Percentiles rank a stretch among this genome's conserved stretches.
phyloP scores from a whole-genome alignment of 306 rosid species.

The Calophaca sinica region DNA sequence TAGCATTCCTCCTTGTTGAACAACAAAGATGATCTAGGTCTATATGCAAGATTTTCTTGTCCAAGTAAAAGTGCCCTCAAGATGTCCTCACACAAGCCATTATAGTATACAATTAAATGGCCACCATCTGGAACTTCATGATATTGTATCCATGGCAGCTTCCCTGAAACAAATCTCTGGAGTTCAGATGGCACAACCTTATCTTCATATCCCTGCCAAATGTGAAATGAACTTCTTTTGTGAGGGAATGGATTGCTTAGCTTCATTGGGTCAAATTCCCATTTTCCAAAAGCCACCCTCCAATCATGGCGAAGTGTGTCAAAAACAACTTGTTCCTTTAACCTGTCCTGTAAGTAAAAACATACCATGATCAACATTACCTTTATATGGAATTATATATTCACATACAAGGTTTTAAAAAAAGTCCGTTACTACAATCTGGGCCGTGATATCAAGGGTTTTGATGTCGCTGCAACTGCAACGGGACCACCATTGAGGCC shows the following conservation, averaged over 20 bases:
- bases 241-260: conserved; percentile 70
- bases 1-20: conserved; percentile 32
- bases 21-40: conserved; percentile 50
- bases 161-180: conserved; percentile 77
- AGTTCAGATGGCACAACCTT: conserved; percentile 86
- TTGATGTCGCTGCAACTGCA: neutral
- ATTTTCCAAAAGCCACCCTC: conserved; percentile 71
- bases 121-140: conserved; percentile 97
- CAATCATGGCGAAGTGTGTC: conserved; percentile 85
- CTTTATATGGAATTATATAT: neutral
- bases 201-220: conserved; percentile 94
- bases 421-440: too few species aligned
- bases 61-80: conserved; percentile 85
- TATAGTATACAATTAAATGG: conserved; percentile 79
- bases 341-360: conserved; percentile 59
- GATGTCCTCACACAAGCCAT: conserved; percentile 83
- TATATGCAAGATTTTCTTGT: conserved; percentile 66
- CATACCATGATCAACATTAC: conserved; percentile 33
- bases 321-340: conserved; percentile 67
- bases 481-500: neutral
- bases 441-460: too few species aligned
- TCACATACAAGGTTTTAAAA: neutral
- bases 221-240: conserved; percentile 67
- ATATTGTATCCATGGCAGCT: conserved; percentile 87
- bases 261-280: conserved; percentile 89